Percentiles rank a stretch among this genome's conserved stretches.
Evolutionary conservation across 164 flowering plant species (phyloP).

Genomic region (Hamamelis virginiana): DNA sequence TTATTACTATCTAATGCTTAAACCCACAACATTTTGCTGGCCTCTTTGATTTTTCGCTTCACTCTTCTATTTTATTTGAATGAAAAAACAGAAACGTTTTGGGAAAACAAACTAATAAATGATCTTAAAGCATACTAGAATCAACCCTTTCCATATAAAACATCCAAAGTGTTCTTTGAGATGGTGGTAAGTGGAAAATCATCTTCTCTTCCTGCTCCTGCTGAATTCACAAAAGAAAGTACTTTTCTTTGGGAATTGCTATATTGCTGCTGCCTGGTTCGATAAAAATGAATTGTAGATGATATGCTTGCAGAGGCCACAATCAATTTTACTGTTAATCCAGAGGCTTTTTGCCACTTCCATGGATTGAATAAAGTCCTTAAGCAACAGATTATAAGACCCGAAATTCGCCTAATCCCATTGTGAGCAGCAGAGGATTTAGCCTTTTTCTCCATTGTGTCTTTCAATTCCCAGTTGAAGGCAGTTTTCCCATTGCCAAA

Average conservation of each 20-base stretch:
- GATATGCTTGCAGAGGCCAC: conserved; percentile 11
- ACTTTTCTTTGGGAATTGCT: too few species aligned
- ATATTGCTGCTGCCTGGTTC: not conserved
- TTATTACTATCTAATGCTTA: too few species aligned
- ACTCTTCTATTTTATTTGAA: too few species aligned
- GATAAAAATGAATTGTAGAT: conserved; percentile 11
- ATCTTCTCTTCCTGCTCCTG: too few species aligned
- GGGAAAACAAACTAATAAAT: too few species aligned
- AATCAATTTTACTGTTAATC: conserved; percentile 9
- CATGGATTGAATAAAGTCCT: conserved; percentile 9
- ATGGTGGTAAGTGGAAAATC: too few species aligned
- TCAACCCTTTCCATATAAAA: conserved; percentile 25
- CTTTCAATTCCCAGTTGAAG: conserved; percentile 3
- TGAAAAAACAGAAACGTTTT: too few species aligned
- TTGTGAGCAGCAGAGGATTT: not conserved
- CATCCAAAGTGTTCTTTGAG: conserved; percentile 19
- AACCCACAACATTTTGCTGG: too few species aligned
- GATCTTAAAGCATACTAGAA: too few species aligned
- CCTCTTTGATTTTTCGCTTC: too few species aligned
- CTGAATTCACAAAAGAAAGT: too few species aligned
- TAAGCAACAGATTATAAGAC: conserved; percentile 13
- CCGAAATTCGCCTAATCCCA: not conserved
- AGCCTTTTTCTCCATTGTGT: not conserved
- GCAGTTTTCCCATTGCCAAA: conserved; percentile 6
- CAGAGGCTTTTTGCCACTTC: conserved; percentile 18